A percentile compares a stretch with the other conserved stretches of the same genome.
These are phyloP conservation scores for Podospora comata DNA, from an alignment of 495 filamentous ascomycete genomes.

Conservation along the genomic window DNA sequence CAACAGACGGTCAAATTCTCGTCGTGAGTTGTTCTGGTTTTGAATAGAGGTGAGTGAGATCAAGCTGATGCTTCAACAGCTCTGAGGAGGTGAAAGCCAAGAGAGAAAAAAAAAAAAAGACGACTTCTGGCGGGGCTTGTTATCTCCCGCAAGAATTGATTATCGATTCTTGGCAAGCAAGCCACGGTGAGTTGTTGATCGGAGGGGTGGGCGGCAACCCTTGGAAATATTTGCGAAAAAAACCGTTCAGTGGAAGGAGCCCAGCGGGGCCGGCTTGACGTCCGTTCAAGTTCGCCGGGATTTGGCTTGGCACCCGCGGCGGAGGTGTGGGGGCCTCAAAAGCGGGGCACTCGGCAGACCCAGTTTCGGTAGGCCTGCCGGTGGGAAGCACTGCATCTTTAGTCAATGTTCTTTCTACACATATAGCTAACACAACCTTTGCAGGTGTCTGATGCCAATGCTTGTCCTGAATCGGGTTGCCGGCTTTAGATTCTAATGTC, in stretches of 20 bases:
- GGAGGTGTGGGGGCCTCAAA: conserved; percentile 1
- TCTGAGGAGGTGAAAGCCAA: neutral
- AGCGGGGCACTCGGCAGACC: neutral
- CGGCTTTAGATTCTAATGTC: neutral
- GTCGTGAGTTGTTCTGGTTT: neutral
- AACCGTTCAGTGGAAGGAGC: neutral
- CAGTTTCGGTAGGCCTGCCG: neutral
- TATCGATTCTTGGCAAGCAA: neutral
- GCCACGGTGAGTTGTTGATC: neutral
- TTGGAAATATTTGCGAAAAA: neutral
- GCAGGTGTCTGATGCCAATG: too few species aligned
- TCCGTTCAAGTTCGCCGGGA: neutral
- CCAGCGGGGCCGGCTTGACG: neutral
- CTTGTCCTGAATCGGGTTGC: neutral
- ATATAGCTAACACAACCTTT: neutral
- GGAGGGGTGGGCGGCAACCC: neutral
- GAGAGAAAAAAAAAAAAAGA: neutral
- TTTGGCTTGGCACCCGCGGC: neutral
- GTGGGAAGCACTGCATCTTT: neutral
- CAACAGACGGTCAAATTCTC: neutral
- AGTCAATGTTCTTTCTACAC: neutral
- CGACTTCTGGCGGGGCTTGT: neutral
- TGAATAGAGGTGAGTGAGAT: neutral
- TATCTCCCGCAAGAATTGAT: neutral
- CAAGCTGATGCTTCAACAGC: neutral